phyloP scores from a whole-genome alignment of 2,329 filamentous ascomycete genomes.

The Leptographium lundbergii region DNA sequence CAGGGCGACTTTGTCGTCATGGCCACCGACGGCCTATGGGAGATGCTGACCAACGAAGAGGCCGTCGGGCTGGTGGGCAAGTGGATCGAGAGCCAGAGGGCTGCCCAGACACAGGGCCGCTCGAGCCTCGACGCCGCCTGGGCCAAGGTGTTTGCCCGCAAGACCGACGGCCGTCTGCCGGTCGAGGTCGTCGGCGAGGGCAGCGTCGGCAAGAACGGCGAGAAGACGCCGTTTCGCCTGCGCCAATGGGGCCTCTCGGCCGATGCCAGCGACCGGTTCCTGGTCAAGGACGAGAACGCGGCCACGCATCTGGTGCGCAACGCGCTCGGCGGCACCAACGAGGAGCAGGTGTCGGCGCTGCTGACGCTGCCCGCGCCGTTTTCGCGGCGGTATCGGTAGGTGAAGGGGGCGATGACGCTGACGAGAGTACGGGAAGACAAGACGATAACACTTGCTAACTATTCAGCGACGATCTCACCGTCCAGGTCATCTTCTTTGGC shows the following conservation, averaged over 20 bases:
- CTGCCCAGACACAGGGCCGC: neutral
- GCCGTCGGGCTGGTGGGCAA: constrained; percentile 92
- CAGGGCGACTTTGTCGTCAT: constrained; percentile 92
- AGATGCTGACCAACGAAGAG: constrained; percentile 98
- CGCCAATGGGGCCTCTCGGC: constrained; percentile 80
- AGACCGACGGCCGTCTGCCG: constrained; percentile 38
- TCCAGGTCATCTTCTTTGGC: constrained; percentile 98
- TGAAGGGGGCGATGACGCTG: constrained; percentile 1
- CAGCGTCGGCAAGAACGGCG: constrained; percentile 45
- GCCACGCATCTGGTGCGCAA: constrained; percentile 94
- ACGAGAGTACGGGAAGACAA: neutral
- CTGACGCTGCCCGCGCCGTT: constrained; percentile 86
- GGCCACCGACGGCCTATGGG: constrained; percentile 94
- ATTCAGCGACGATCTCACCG: constrained; percentile 77
- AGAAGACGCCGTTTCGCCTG: constrained; percentile 77
- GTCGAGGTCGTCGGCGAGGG: constrained; percentile 49
- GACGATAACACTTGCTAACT: neutral
- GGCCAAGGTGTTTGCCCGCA: constrained; percentile 42
- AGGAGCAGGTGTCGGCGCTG: constrained; percentile 85
- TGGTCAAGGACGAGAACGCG: constrained; percentile 89
- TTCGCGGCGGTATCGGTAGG: constrained; percentile 77
- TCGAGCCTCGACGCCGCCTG: constrained; percentile 44
- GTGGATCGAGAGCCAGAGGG: constrained; percentile 75
- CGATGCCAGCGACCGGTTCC: constrained; percentile 66
- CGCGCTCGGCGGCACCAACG: constrained; percentile 82